phyloP scores from a whole-genome alignment of 768 basidiomycete species.

The Termitomyces titanicus region DNA sequence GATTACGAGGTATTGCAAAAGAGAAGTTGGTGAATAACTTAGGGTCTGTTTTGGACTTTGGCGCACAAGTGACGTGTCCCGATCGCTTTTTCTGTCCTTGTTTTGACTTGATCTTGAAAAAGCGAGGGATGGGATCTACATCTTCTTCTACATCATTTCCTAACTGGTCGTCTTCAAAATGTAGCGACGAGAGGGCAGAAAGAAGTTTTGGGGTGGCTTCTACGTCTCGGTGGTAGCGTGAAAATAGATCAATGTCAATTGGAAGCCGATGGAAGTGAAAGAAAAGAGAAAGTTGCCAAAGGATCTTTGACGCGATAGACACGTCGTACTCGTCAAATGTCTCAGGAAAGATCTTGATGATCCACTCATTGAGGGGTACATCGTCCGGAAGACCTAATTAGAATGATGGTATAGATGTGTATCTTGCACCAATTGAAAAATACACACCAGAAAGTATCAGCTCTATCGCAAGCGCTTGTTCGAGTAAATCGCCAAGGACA shows the following conservation, averaged over 20 bases:
- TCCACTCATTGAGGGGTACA: slow-evolving; percentile 18
- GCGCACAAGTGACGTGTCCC: neutral
- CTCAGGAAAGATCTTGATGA: slow-evolving; percentile 30
- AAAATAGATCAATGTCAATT: neutral
- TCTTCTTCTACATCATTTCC: neutral
- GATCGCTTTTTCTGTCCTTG: neutral
- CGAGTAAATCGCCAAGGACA: slow-evolving; percentile 20
- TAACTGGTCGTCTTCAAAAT: neutral
- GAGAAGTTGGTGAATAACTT: slow-evolving; percentile 11
- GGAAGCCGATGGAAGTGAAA: slow-evolving; percentile 1
- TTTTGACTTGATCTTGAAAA: slow-evolving; percentile 1
- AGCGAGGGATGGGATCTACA: neutral
- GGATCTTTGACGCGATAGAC: slow-evolving; percentile 11
- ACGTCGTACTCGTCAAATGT: slow-evolving; percentile 1
- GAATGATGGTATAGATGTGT: neutral
- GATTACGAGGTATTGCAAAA: slow-evolving; percentile 2
- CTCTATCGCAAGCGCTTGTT: slow-evolving; percentile 19
- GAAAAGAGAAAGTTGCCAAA: slow-evolving; percentile 5
- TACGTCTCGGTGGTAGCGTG: slow-evolving; percentile 7
- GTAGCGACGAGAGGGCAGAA: neutral
- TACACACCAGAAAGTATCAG: slow-evolving; percentile 23
- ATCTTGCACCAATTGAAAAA: slow-evolving; percentile 1
- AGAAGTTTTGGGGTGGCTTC: slow-evolving; percentile 8
- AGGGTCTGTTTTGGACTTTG: slow-evolving; percentile 6
- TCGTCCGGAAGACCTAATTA: slow-evolving; percentile 11